phyloP scores from a whole-genome alignment of 2,329 filamentous ascomycete genomes.

The Xylaria sp. region DNA sequence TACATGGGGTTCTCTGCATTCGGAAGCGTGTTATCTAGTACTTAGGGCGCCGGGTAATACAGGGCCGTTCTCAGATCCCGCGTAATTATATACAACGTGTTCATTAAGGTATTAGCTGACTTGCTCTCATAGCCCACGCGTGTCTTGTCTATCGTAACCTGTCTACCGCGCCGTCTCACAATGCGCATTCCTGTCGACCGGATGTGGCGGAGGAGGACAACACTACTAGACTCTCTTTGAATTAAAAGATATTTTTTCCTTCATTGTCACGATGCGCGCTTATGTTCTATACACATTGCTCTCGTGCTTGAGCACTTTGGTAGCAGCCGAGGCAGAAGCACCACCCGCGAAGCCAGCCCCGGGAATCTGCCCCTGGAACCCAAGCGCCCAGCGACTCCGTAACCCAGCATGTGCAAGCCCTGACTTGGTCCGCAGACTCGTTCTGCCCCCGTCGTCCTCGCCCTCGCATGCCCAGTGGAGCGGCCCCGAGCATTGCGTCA shows the following conservation, averaged over 20 bases:
- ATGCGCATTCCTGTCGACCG: neutral
- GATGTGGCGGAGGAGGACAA: neutral
- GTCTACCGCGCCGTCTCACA: neutral
- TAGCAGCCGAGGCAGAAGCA: neutral
- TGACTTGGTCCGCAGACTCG: conserved; percentile 3
- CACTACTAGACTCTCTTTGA: neutral
- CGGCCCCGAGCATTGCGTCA: conserved; percentile 35
- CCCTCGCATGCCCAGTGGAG: conserved; percentile 23
- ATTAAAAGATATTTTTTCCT: neutral
- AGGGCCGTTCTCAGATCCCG: neutral
- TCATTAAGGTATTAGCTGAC: neutral
- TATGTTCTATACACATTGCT: conserved; percentile 7
- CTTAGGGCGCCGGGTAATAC: neutral
- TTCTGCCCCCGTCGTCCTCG: neutral
- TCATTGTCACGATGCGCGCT: conserved; percentile 2
- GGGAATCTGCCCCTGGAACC: conserved; percentile 30
- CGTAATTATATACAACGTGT: no score
- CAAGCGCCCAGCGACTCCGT: conserved; percentile 16
- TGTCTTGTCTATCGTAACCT: neutral
- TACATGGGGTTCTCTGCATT: neutral
- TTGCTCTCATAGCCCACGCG: neutral
- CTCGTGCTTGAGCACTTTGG: neutral
- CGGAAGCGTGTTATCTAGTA: neutral
- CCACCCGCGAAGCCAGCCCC: neutral
- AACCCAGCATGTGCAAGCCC: conserved; percentile 26